Evolutionary conservation across 2,329 filamentous ascomycete species (phyloP).

Genomic region (Neofusicoccum parvum): DNA sequence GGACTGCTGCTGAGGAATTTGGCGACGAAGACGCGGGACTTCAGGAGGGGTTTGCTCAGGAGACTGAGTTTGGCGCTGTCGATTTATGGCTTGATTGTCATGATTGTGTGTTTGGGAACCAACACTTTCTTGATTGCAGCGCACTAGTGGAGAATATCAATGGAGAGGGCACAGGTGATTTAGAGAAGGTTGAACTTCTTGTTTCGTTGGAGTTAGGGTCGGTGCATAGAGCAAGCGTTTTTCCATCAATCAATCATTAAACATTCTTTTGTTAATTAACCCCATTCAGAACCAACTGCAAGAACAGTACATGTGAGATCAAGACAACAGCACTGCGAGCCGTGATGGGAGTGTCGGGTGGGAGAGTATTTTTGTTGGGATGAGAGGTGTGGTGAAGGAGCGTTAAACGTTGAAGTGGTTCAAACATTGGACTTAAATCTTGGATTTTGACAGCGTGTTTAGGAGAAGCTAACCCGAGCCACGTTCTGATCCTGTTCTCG

Average conservation of each 20-base stretch:
- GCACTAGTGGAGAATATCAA: slow-evolving; percentile 50
- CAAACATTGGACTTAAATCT: no score
- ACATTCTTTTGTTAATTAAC: no score
- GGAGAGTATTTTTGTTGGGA: no score
- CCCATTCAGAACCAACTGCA: no score
- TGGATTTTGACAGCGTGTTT: no score
- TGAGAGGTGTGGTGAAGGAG: neutral
- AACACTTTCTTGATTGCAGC: slow-evolving; percentile 78
- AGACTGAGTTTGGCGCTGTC: slow-evolving; percentile 74
- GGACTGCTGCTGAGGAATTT: slow-evolving; percentile 9
- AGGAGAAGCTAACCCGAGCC: no score
- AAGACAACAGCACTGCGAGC: neutral
- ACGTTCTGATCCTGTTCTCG: no score
- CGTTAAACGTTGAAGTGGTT: no score
- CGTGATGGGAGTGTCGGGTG: neutral
- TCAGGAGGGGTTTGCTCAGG: slow-evolving; percentile 65
- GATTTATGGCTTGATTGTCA: slow-evolving; percentile 82
- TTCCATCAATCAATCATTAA: neutral
- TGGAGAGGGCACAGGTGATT: neutral
- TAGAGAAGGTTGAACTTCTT: neutral
- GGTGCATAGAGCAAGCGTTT: slow-evolving; percentile 2
- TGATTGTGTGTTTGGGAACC: slow-evolving; percentile 83
- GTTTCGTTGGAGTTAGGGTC: neutral
- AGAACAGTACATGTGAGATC: neutral
- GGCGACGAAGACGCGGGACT: slow-evolving; percentile 62